phyloP scores from a whole-genome alignment of 2,329 filamentous ascomycete species.

The Colletotrichum truncatum region DNA sequence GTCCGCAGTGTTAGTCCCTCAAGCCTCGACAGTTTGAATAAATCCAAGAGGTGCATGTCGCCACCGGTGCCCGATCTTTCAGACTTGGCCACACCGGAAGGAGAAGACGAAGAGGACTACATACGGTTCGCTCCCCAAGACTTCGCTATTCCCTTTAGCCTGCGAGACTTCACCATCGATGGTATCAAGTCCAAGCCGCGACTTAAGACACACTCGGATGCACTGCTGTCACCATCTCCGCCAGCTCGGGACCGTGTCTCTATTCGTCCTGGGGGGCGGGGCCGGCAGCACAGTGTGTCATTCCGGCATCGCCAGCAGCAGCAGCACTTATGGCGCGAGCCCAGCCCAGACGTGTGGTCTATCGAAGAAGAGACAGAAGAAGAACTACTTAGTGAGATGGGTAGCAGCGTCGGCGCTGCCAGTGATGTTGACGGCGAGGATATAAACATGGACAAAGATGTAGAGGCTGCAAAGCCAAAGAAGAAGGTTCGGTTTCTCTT shows the following conservation, averaged over 20 bases:
- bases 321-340: slow-evolving; percentile 63
- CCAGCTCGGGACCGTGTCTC: slow-evolving; percentile 37
- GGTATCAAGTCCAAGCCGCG: slow-evolving; percentile 37
- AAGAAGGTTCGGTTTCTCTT: slow-evolving; percentile 67
- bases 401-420: slow-evolving; percentile 38
- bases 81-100: slow-evolving; percentile 52
- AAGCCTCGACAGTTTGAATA: slow-evolving; percentile 60
- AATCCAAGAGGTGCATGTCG: slow-evolving; percentile 46
- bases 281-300: slow-evolving; percentile 39
- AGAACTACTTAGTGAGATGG: slow-evolving; percentile 56
- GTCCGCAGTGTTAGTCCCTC: slow-evolving; percentile 67
- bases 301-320: slow-evolving; percentile 49
- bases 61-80: slow-evolving; percentile 46
- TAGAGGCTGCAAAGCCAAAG: slow-evolving; percentile 57
- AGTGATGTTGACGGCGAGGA: slow-evolving; percentile 40
- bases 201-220: slow-evolving; percentile 41
- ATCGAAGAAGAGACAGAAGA: slow-evolving; percentile 69
- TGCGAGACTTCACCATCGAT: slow-evolving; percentile 53
- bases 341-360: slow-evolving; percentile 68
- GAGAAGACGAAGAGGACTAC: slow-evolving; percentile 61
- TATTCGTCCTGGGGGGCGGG: slow-evolving; percentile 38
- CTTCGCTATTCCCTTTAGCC: slow-evolving; percentile 49
- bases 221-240: slow-evolving; percentile 42
- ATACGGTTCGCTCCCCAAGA: slow-evolving; percentile 55
- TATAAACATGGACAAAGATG: slow-evolving; percentile 36